Evolutionary conservation across 139 green algal species (phyloP).

Genomic region (Chlamydomonas eustigma): DNA sequence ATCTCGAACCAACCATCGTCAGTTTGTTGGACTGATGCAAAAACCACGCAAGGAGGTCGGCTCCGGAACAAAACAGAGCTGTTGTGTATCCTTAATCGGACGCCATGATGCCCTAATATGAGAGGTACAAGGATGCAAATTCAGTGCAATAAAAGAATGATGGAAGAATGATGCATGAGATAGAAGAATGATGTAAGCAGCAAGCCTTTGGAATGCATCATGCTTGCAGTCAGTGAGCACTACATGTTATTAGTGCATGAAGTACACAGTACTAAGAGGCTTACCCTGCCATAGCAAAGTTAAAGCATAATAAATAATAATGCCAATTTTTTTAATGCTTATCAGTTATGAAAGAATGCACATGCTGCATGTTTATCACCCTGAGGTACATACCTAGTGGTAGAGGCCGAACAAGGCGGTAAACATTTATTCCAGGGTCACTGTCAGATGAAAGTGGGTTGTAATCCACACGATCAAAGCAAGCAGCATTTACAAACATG

Average conservation of each 20-base stretch:
- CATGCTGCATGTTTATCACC: too few species aligned
- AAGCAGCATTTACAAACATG: constrained; percentile 64
- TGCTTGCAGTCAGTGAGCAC: too few species aligned
- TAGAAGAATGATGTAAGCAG: too few species aligned
- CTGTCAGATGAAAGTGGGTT: constrained; percentile 29
- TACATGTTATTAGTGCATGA: too few species aligned
- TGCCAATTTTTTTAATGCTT: too few species aligned
- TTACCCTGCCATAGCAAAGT: too few species aligned
- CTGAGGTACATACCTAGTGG: constrained; percentile 7
- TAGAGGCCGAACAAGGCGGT: constrained; percentile 48
- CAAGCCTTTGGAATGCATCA: too few species aligned
- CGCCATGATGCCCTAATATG: neutral
- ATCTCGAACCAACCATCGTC: constrained; percentile 65
- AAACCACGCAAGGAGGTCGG: constrained; percentile 25
- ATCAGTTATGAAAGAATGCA: too few species aligned
- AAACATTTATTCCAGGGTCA: constrained; percentile 48
- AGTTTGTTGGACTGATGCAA: constrained; percentile 49
- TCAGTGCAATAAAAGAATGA: neutral
- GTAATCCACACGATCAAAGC: constrained; percentile 49
- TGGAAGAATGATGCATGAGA: too few species aligned
- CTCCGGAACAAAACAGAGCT: constrained; percentile 33
- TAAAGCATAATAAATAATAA: too few species aligned
- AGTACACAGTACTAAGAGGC: too few species aligned
- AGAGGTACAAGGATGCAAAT: too few species aligned
- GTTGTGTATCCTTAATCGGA: constrained; percentile 25